Percentiles rank a stretch among this genome's conserved stretches.
Evolutionary conservation across 2,329 filamentous ascomycete species (phyloP).

Genomic region (Aspergillus amoenus): DNA sequence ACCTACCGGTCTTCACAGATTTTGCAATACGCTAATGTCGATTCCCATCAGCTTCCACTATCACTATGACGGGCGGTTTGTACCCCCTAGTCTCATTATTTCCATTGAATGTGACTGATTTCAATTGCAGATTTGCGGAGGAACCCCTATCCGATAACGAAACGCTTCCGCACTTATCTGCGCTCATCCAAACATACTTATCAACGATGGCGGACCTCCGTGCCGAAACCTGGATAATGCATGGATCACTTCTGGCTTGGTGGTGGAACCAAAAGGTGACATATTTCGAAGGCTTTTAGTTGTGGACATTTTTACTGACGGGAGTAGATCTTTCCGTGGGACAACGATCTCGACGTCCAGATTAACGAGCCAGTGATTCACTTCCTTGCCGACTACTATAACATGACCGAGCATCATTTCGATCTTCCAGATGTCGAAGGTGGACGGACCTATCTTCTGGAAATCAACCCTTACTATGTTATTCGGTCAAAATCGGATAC

Average conservation of each 20-base stretch:
- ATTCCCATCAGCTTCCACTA: constrained; percentile 46
- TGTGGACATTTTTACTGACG: neutral
- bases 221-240: constrained; percentile 64
- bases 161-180: constrained; percentile 49
- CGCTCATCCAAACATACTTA: constrained; percentile 57
- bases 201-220: constrained; percentile 57
- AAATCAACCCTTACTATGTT: constrained; percentile 58
- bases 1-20: neutral
- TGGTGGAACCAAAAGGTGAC: constrained; percentile 59
- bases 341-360: constrained; percentile 61
- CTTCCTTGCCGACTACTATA: constrained; percentile 60
- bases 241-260: constrained; percentile 61
- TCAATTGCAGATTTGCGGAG: constrained; percentile 47
- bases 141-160: constrained; percentile 47
- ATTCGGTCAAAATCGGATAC: constrained; percentile 47
- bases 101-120: constrained; percentile 14
- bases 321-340: constrained; percentile 58
- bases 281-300: constrained; percentile 3
- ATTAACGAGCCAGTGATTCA: constrained; percentile 55
- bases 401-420: constrained; percentile 60
- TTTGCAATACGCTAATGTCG: constrained; percentile 4
- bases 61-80: constrained; percentile 55
- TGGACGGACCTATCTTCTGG: constrained; percentile 53
- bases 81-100: neutral
- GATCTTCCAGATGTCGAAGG: constrained; percentile 35